Conservation (phyloP, 1,284 basidiomycete species). For the Fistulina hepatica region DNA sequence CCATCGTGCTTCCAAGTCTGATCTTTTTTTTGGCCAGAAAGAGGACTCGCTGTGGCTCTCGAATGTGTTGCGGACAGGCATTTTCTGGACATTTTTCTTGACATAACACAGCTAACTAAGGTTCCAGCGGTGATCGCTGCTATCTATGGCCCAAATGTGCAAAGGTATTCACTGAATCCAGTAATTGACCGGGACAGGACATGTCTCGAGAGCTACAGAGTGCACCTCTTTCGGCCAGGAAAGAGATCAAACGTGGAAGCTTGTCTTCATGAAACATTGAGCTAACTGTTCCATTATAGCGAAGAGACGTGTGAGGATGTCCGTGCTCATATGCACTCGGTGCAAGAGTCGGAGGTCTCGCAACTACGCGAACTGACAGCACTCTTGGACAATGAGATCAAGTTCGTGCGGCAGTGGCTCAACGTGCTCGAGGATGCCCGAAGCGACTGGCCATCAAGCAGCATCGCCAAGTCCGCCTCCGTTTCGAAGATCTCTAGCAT, state of each 20-base stretch:
- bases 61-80: too few relatives aligned
- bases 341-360: constrained; percentile 66
- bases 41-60: too few relatives aligned
- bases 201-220: too few relatives aligned
- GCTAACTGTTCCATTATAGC: constrained; percentile 26
- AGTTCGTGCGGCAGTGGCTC: constrained; percentile 62
- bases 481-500: constrained; percentile 5
- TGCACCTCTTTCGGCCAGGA: too few relatives aligned
- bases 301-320: constrained; percentile 78
- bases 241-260: too few relatives aligned
- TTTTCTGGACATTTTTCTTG: too few relatives aligned
- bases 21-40: constrained; percentile 1
- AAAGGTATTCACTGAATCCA: too few relatives aligned
- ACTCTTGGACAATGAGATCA: constrained; percentile 63
- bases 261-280: too few relatives aligned
- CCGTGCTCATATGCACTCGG: constrained; percentile 57
- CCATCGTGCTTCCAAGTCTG: not conserved
- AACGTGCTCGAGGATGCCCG: constrained; percentile 61
- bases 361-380: constrained; percentile 58
- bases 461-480: constrained; percentile 9
- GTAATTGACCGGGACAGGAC: too few relatives aligned
- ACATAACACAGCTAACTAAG: too few relatives aligned
- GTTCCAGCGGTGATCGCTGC: too few relatives aligned
- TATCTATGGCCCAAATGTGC: too few relatives aligned
- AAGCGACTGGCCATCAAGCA: constrained; percentile 40